These are phyloP conservation scores for Saprolegnia diclina DNA, from an alignment of 352 stramenopile species.

Conservation along the genomic window DNA sequence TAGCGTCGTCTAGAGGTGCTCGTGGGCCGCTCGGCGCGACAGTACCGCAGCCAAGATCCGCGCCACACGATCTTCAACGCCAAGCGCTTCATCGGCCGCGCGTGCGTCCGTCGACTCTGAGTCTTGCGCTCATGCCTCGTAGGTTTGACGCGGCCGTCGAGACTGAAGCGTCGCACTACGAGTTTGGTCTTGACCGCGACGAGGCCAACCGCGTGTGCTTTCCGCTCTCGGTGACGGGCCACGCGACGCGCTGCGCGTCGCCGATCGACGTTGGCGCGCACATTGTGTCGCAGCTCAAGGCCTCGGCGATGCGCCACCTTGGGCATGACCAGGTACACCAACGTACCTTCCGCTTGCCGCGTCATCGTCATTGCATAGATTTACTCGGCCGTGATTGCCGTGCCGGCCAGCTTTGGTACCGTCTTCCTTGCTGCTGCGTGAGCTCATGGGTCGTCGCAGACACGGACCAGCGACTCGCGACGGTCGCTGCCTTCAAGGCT, in stretches of 20 bases:
- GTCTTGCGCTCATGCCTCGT: constrained; percentile 30
- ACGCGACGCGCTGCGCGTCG: constrained; percentile 39
- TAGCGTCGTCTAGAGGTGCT: constrained; percentile 33
- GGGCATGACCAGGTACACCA: constrained; percentile 46
- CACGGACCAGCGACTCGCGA: constrained; percentile 38
- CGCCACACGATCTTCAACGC: constrained; percentile 67
- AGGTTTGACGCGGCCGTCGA: constrained; percentile 30
- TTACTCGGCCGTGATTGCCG: constrained; percentile 54
- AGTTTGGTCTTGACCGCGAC: constrained; percentile 36
- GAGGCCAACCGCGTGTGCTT: constrained; percentile 44
- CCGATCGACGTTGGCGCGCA: constrained; percentile 40
- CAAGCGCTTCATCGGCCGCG: constrained; percentile 65
- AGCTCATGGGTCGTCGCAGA: constrained; percentile 17
- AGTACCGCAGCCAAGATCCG: constrained; percentile 46
- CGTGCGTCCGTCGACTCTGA: constrained; percentile 23
- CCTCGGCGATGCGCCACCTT: constrained; percentile 47
- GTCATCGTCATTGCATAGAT: constrained; percentile 30
- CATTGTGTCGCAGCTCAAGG: constrained; percentile 42
- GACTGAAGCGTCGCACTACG: constrained; percentile 36
- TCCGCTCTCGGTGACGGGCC: constrained; percentile 33
- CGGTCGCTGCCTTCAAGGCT: constrained; percentile 37
- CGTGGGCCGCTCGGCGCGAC: constrained; percentile 44
- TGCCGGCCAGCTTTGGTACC: constrained; percentile 47
- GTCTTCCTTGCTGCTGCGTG: neutral
- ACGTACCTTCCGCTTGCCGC: neutral